phyloP scores from a whole-genome alignment of 2,329 filamentous ascomycete genomes.

The Monilinia aucupariae region DNA sequence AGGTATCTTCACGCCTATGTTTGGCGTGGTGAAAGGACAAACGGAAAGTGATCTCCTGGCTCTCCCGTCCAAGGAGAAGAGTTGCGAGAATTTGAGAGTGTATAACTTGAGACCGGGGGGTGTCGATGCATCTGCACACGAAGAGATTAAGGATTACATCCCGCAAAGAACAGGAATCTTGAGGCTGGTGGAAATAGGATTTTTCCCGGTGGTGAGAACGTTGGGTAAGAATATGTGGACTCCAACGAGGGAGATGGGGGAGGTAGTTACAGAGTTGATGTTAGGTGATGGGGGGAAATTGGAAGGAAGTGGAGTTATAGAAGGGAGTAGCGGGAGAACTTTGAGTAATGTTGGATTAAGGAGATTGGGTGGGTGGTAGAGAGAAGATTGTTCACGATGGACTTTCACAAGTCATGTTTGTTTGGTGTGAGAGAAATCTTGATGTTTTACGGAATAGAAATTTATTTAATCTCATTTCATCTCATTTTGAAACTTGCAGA shows the following conservation, averaged over 20 bases:
- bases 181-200: conserved; percentile 19
- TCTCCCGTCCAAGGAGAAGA: conserved; percentile 38
- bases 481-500: background rate
- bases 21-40: conserved; percentile 61
- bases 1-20: conserved; percentile 50
- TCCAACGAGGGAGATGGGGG: conserved; percentile 45
- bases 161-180: conserved; percentile 30
- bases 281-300: conserved; percentile 42
- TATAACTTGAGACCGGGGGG: conserved; percentile 54
- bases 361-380: conserved; percentile 34
- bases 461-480: background rate
- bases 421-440: background rate
- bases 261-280: conserved; percentile 45
- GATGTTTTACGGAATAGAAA: background rate
- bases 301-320: conserved; percentile 36
- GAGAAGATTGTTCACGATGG: background rate
- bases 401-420: background rate
- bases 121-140: conserved; percentile 48
- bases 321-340: conserved; percentile 35
- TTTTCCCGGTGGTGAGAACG: conserved; percentile 28
- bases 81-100: conserved; percentile 45
- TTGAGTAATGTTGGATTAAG: conserved; percentile 39
- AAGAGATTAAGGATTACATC: conserved; percentile 38
- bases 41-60: conserved; percentile 55
- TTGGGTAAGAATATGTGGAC: conserved; percentile 37